Conservation (phyloP, 208 protist genomes). For the Trypanosoma theileri region DNA sequence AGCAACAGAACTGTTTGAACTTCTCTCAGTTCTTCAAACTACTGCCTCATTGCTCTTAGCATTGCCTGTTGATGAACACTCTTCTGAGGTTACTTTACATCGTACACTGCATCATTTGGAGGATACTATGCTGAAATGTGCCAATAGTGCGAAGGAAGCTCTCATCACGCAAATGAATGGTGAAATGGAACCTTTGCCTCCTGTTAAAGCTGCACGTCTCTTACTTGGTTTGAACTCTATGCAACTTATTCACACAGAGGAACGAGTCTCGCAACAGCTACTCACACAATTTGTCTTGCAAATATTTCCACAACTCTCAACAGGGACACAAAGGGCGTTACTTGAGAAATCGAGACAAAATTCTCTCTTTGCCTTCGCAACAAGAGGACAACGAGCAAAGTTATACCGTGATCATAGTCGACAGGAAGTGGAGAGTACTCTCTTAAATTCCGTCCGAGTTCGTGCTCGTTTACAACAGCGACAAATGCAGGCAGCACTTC, state of each 20-base stretch:
- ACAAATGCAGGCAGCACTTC: conserved; percentile 65
- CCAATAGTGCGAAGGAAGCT: conserved; percentile 27
- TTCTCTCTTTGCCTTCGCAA: conserved; percentile 72
- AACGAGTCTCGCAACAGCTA: conserved; percentile 27
- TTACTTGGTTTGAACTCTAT: conserved; percentile 50
- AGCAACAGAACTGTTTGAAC: conserved; percentile 40
- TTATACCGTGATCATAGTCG: conserved; percentile 40
- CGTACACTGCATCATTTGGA: conserved; percentile 40
- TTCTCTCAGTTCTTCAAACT: conserved; percentile 58
- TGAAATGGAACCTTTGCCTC: neutral
- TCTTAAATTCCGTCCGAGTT: conserved; percentile 63
- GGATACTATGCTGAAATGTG: conserved; percentile 31
- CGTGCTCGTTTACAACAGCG: conserved; percentile 72
- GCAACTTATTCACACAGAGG: conserved; percentile 34
- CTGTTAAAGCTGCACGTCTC: conserved; percentile 36
- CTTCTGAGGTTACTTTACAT: conserved; percentile 23
- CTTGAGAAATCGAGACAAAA: conserved; percentile 52
- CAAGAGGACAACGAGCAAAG: conserved; percentile 55
- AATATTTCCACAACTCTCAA: conserved; percentile 77
- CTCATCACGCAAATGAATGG: conserved; percentile 25
- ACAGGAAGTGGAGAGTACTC: conserved; percentile 30
- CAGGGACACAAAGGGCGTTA: conserved; percentile 56
- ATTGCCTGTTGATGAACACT: conserved; percentile 5
- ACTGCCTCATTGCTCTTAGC: conserved; percentile 46
- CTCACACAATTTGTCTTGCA: conserved; percentile 37